These are phyloP conservation scores for Tilletia setariae DNA, from an alignment of 1,284 basidiomycete species.

Conservation along the genomic window DNA sequence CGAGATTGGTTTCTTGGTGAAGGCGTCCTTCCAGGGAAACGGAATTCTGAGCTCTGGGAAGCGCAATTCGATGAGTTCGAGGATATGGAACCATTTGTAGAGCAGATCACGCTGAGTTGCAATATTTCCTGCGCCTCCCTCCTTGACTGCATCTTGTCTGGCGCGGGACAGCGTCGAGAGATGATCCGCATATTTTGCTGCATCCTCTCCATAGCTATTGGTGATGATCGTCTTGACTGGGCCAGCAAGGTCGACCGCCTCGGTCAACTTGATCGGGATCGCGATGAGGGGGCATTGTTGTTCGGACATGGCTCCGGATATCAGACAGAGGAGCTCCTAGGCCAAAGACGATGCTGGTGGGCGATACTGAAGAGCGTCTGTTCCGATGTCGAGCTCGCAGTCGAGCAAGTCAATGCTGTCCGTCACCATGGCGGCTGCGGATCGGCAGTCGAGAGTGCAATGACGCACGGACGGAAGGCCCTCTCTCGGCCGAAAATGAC, in stretches of 20 bases:
- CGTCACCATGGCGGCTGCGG: no score
- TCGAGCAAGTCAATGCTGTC: no score
- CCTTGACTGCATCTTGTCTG: conserved; percentile 80
- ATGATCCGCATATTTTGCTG: conserved; percentile 74
- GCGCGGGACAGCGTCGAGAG: conserved; percentile 79
- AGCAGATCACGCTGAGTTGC: conserved; percentile 77
- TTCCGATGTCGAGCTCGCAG: no score
- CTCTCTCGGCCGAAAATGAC: no score
- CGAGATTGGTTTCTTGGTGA: conserved; percentile 81
- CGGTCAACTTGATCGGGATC: conserved; percentile 61
- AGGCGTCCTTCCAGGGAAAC: conserved; percentile 93
- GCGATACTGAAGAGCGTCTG: no score
- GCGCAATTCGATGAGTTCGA: conserved; percentile 91
- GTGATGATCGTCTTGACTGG: conserved; percentile 82
- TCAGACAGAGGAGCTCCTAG: no score
- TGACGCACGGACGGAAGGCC: no score
- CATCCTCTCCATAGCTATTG: conserved; percentile 88
- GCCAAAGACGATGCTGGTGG: no score
- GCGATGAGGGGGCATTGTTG: conserved; percentile 57
- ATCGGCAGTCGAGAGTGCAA: no score
- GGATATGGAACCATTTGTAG: conserved; percentile 99
- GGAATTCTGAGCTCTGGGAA: conserved; percentile 94
- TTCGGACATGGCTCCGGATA: background rate
- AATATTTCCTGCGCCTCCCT: conserved; percentile 78
- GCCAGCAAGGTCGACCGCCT: conserved; percentile 78